Conservation (phyloP, 2,329 filamentous ascomycete species). For the Fusarium circinatum region DNA sequence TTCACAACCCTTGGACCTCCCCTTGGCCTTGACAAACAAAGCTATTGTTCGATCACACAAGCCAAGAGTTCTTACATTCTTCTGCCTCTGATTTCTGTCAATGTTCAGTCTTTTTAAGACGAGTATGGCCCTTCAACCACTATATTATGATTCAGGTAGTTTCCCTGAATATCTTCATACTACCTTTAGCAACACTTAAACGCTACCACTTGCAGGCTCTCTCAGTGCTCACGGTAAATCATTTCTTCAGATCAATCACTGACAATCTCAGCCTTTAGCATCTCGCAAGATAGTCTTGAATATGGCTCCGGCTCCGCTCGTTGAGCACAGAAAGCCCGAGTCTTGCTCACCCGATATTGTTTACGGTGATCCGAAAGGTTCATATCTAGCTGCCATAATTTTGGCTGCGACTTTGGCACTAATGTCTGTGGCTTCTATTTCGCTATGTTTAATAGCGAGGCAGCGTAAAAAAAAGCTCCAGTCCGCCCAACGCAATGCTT, state of each 20-base stretch:
- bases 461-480: neutral
- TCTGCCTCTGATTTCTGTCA: neutral
- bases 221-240: neutral
- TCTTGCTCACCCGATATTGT: neutral
- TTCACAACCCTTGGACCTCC: neutral
- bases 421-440: neutral
- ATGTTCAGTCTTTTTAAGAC: neutral
- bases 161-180: neutral
- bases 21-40: neutral
- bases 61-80: neutral
- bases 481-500: neutral
- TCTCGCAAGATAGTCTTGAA: neutral
- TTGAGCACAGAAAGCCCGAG: neutral
- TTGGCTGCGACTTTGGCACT: neutral
- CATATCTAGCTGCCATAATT: neutral
- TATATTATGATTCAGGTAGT: neutral
- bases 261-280: neutral
- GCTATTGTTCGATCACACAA: neutral
- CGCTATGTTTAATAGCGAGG: neutral
- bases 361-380: neutral
- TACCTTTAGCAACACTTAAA: neutral
- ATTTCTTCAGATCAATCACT: neutral
- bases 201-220: neutral
- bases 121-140: too few relatives aligned
- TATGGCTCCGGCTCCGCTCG: neutral